Evolutionary conservation across 805 yeast species (phyloP).

Genomic region (Candida berthetii): DNA sequence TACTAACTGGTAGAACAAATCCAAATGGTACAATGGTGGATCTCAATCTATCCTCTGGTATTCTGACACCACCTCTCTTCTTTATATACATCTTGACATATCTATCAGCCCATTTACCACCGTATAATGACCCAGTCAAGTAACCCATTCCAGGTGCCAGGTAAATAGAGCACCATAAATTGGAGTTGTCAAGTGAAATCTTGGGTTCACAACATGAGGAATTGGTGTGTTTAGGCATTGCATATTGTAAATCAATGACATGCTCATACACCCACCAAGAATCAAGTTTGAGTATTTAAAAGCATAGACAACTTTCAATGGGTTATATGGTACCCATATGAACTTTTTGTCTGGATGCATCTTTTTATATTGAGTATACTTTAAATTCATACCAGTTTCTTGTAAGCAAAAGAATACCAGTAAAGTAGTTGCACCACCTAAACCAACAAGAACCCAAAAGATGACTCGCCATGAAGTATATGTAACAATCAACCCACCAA

Average conservation of each 20-base stretch:
- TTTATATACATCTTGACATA: slow-evolving; percentile 36
- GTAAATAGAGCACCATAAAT: slow-evolving; percentile 44
- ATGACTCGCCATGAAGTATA: slow-evolving; percentile 48
- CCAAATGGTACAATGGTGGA: slow-evolving; percentile 34
- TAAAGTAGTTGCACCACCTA: slow-evolving; percentile 30
- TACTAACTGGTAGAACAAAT: slow-evolving; percentile 35
- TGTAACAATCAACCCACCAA: slow-evolving; percentile 48
- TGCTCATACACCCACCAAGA: slow-evolving; percentile 35
- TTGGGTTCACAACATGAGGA: slow-evolving; percentile 47
- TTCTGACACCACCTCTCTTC: slow-evolving; percentile 27
- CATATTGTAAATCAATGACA: slow-evolving; percentile 42
- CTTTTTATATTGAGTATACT: slow-evolving; percentile 7
- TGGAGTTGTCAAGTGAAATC: slow-evolving; percentile 43
- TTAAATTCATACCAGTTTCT: slow-evolving; percentile 34
- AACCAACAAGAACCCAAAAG: slow-evolving; percentile 41
- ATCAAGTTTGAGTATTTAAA: slow-evolving; percentile 36
- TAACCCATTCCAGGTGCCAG: slow-evolving; percentile 55
- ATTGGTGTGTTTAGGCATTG: slow-evolving; percentile 48
- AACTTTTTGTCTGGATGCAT: slow-evolving; percentile 26
- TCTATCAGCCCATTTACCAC: slow-evolving; percentile 48
- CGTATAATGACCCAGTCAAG: slow-evolving; percentile 40
- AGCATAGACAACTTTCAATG: slow-evolving; percentile 35
- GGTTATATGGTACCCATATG: slow-evolving; percentile 38
- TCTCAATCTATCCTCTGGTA: slow-evolving; percentile 48
- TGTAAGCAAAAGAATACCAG: slow-evolving; percentile 34